Evolutionary conservation across 2,329 filamentous ascomycete genomes (phyloP).

Genomic region (Amphichorda felina): DNA sequence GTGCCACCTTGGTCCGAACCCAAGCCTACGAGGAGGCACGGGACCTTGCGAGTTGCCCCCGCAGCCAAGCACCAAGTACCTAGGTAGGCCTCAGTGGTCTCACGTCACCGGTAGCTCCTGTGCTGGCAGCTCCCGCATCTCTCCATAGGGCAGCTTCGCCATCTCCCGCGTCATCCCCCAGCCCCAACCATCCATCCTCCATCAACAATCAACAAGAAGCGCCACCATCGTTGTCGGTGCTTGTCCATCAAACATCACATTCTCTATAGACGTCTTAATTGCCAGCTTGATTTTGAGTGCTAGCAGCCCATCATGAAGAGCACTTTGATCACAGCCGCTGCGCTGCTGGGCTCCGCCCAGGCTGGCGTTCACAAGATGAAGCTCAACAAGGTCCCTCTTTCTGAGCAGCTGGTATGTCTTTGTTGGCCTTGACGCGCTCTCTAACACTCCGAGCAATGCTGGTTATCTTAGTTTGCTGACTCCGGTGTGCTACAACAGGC

Average conservation of each 20-base stretch:
- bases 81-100: not conserved
- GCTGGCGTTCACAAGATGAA: constrained; percentile 92
- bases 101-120: not conserved
- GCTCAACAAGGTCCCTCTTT: constrained; percentile 89
- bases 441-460: too few relatives aligned
- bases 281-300: not conserved
- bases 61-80: too few relatives aligned
- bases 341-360: constrained; percentile 68
- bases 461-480: too few relatives aligned
- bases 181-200: not conserved
- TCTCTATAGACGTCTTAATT: not conserved
- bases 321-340: constrained; percentile 59
- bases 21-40: too few relatives aligned
- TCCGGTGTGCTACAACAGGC: constrained; percentile 34
- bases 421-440: not conserved
- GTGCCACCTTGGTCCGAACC: too few relatives aligned
- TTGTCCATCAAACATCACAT: not conserved
- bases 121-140: not conserved
- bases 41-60: too few relatives aligned
- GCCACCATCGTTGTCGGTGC: not conserved
- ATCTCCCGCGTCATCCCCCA: not conserved
- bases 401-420: constrained; percentile 78
- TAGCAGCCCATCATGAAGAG: constrained; percentile 68
- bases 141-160: not conserved
- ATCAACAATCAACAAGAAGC: not conserved